Conservation (phyloP, 2,329 filamentous ascomycete genomes). For the Hypoxylon sp. region DNA sequence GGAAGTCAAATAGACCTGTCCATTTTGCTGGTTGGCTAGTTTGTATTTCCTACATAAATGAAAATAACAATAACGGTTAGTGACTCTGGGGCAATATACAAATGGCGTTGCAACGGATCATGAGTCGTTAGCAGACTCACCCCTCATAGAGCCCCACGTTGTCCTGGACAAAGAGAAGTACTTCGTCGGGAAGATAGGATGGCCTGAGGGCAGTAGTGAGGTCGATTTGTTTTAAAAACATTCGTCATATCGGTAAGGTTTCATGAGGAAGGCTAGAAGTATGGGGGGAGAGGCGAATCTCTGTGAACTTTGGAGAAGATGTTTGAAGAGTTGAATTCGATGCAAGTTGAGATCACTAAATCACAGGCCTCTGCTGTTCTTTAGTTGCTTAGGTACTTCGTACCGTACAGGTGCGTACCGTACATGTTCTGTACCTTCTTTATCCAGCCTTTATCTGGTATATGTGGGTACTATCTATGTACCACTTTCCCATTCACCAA, state of each 20-base stretch:
- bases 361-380: neutral
- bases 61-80: slow-evolving; percentile 32
- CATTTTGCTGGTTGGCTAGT: slow-evolving; percentile 92
- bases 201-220: slow-evolving; percentile 96
- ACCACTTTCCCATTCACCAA: neutral
- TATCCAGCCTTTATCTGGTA: neutral
- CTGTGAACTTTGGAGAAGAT: slow-evolving; percentile 1
- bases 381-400: slow-evolving; percentile 10
- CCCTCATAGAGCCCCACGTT: slow-evolving; percentile 98
- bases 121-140: slow-evolving; percentile 67
- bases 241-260: slow-evolving; percentile 73
- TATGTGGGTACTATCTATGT: neutral
- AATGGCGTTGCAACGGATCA: slow-evolving; percentile 18
- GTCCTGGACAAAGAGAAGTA: slow-evolving; percentile 95
- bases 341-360: slow-evolving; percentile 36
- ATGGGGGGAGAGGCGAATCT: slow-evolving; percentile 1
- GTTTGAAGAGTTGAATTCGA: slow-evolving; percentile 24
- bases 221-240: slow-evolving; percentile 97
- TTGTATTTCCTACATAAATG: slow-evolving; percentile 83
- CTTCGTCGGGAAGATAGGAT: slow-evolving; percentile 92
- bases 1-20: slow-evolving; percentile 95
- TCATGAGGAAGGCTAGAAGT: slow-evolving; percentile 8
- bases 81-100: slow-evolving; percentile 6
- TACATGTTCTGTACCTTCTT: neutral
- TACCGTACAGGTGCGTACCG: neutral